Percentiles rank a stretch among this genome's conserved stretches.
phyloP scores from a whole-genome alignment of 306 rosid species.

The Corylus heterophylla region DNA sequence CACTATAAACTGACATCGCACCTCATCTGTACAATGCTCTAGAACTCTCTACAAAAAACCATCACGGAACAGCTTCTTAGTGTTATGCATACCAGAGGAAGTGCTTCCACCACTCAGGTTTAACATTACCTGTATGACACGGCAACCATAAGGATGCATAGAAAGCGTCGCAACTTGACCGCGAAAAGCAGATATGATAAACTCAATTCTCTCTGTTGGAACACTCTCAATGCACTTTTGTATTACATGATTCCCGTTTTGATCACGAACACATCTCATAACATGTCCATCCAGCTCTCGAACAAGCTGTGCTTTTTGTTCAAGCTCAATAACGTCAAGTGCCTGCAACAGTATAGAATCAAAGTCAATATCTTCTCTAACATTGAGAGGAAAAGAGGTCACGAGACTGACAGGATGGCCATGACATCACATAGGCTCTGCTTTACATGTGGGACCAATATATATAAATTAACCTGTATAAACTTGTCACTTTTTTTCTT shows the following conservation, averaged over 20 bases:
- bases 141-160: slow-evolving; percentile 67
- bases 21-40: slow-evolving; percentile 56
- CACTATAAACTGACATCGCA: slow-evolving; percentile 59
- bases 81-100: neutral
- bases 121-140: slow-evolving; percentile 56
- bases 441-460: neutral
- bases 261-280: slow-evolving; percentile 64
- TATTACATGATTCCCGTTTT: slow-evolving; percentile 70
- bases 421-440: neutral
- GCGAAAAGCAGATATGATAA: slow-evolving; percentile 56
- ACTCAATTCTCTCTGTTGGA: slow-evolving; percentile 45
- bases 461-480: neutral
- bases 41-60: slow-evolving; percentile 54
- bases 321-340: slow-evolving; percentile 62
- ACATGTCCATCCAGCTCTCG: slow-evolving; percentile 62
- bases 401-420: neutral
- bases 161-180: slow-evolving; percentile 53
- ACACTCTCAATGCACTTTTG: slow-evolving; percentile 65
- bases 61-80: slow-evolving; percentile 4
- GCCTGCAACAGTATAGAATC: slow-evolving; percentile 40
- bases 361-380: slow-evolving; percentile 10
- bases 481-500: neutral
- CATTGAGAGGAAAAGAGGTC: neutral
- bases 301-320: slow-evolving; percentile 61
- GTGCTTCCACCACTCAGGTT: neutral